Base-by-base conservation (phyloP, 2,329 filamentous ascomycete genomes). In the Fusarium succisae region DNA sequence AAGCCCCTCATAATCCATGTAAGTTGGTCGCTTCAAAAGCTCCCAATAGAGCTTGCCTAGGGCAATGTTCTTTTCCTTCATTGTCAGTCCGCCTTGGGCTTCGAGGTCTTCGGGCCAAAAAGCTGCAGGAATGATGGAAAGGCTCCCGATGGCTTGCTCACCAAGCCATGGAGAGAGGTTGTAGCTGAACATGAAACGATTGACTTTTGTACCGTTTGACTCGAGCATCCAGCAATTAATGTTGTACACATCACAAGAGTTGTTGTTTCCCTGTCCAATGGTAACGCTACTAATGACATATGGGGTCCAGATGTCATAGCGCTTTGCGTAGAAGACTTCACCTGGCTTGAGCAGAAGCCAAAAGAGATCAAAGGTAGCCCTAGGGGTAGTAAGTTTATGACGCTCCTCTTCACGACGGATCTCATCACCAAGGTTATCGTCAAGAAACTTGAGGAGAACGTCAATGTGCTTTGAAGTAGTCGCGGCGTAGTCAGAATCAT, bases 271-370 rank as follows among this genome's bases (percentile, higher is more conserved):
- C 20, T 73, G 69, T 11, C 70, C 73, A 12, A 69, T 60, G 12
- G 51, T 63, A 50, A 85, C 76, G 20, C 75, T 78, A 50, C 82
- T 85, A 44, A 87, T 79, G 18, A 87, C 79, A 63, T 81, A 84
- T 0, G 85, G 82, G 14, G 80, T 80, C 84, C 85, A 85, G 26
- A 81, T 79, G 45, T 81, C 80, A 60, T 84, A 77, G 28, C 79
- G 76, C 68, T 84, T 83, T 57, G 80, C 76, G 62, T 87, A 88
- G 39, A 87, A 76, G 43, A 87, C 79, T 62, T 83, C 79, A 1
- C 86, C 85, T 1, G 86, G 86, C 77, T 83, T 85, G 38, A 86
- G 80, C 11, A 87, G 79, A 45, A 87, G 77, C 85, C 86, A 87
- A 63, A 86, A 83, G 69, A 82, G 81, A 8, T 85, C 82, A 51